Conservation (phyloP, 495 filamentous ascomycete genomes). For the Stereocaulon alpinum region DNA sequence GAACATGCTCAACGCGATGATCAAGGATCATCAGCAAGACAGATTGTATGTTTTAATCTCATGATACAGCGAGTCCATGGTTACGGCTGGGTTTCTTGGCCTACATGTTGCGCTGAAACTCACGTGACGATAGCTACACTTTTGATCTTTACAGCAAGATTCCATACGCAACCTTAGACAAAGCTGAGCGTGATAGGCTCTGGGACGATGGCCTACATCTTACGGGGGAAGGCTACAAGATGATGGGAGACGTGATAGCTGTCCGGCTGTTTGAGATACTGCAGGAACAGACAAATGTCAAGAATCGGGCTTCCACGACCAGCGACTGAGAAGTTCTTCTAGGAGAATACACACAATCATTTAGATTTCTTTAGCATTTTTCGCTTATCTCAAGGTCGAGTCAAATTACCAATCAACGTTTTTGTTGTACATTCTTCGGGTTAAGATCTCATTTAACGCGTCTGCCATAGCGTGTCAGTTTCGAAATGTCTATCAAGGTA, state of each 20-base stretch:
- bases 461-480: too few relatives aligned
- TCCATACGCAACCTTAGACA: constrained; percentile 39
- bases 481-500: too few relatives aligned
- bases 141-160: constrained; percentile 44
- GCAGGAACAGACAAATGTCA: background rate
- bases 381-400: background rate
- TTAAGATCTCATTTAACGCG: too few relatives aligned
- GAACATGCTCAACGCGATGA: constrained; percentile 41
- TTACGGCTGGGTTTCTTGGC: background rate
- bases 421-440: too few relatives aligned
- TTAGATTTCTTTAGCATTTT: background rate
- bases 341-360: background rate
- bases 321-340: background rate
- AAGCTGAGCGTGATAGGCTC: constrained; percentile 34
- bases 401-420: too few relatives aligned
- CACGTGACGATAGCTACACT: constrained; percentile 26
- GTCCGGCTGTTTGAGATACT: constrained; percentile 35
- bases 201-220: constrained; percentile 58
- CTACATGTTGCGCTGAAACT: background rate
- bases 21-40: constrained; percentile 36
- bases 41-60: constrained; percentile 35
- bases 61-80: background rate
- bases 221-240: constrained; percentile 47
- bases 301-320: background rate
- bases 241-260: constrained; percentile 46